Evolutionary conservation across 331 rosid genomes (phyloP).

Genomic region (Rosa hybrid): DNA sequence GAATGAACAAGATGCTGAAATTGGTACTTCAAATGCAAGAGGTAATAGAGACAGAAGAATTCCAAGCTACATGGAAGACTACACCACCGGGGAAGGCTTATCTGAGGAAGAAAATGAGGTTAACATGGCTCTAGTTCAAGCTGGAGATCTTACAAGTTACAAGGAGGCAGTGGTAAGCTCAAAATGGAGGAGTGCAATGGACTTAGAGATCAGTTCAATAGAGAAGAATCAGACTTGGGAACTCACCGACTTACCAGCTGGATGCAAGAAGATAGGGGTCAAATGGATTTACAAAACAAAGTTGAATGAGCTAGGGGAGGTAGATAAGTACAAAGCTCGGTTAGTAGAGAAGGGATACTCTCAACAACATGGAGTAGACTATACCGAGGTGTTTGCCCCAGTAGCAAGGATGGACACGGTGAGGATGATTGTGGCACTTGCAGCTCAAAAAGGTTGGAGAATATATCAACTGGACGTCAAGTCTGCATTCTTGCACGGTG

Average conservation of each 20-base stretch:
- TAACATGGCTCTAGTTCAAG: background rate
- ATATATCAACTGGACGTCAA: slow-evolving; percentile 5
- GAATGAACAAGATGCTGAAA: no score
- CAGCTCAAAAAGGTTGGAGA: background rate
- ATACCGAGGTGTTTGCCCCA: background rate
- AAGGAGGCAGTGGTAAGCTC: no score
- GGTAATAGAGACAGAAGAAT: no score
- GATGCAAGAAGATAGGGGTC: background rate
- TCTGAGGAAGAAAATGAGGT: no score
- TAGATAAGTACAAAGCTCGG: background rate
- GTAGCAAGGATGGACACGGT: background rate
- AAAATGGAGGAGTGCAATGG: background rate
- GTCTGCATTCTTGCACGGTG: background rate
- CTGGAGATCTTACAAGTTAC: no score
- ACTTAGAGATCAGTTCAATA: background rate
- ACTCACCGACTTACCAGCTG: background rate
- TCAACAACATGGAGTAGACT: background rate
- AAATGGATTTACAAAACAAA: background rate
- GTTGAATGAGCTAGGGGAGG: background rate
- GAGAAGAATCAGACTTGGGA: background rate
- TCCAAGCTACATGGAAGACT: no score
- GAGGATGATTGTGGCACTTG: slow-evolving; percentile 1
- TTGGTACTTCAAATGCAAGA: no score
- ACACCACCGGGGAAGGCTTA: no score
- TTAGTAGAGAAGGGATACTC: background rate